A percentile compares a stretch with the other conserved stretches of the same genome.
Conservation (phyloP, 257 asterid genomes). For the Penstemon barbatus region DNA sequence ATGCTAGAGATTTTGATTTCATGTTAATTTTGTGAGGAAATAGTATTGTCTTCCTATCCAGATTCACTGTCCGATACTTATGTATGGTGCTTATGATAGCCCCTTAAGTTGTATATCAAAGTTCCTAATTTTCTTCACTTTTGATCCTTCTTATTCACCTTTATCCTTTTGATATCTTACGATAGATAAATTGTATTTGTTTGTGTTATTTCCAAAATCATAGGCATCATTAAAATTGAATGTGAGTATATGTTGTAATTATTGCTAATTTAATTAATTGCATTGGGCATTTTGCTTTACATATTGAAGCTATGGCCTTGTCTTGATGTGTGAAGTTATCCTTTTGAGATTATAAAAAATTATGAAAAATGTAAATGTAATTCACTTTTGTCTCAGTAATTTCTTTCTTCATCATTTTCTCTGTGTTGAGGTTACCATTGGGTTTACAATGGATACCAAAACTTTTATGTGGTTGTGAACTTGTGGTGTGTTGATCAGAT, state of each 20-base stretch:
- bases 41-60: neutral
- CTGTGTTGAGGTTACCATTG: neutral
- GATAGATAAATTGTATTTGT: neutral
- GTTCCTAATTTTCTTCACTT: neutral
- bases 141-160: too few relatives aligned
- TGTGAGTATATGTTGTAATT: neutral
- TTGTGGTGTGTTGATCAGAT: slow-evolving; percentile 41
- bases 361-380: neutral
- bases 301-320: slow-evolving; percentile 8
- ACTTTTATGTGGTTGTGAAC: slow-evolving; percentile 6
- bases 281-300: slow-evolving; percentile 10
- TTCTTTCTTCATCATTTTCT: slow-evolving; percentile 12
- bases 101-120: neutral
- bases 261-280: neutral
- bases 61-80: neutral
- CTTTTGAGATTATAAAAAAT: neutral
- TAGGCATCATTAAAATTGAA: neutral
- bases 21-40: neutral
- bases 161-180: neutral
- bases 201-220: slow-evolving; percentile 1
- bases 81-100: slow-evolving; percentile 1
- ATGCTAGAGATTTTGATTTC: slow-evolving; percentile 13
- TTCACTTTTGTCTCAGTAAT: neutral
- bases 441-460: neutral
- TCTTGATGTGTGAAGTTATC: neutral